Evolutionary conservation across 768 basidiomycete genomes (phyloP).

Genomic region (Mycena haematopus): DNA sequence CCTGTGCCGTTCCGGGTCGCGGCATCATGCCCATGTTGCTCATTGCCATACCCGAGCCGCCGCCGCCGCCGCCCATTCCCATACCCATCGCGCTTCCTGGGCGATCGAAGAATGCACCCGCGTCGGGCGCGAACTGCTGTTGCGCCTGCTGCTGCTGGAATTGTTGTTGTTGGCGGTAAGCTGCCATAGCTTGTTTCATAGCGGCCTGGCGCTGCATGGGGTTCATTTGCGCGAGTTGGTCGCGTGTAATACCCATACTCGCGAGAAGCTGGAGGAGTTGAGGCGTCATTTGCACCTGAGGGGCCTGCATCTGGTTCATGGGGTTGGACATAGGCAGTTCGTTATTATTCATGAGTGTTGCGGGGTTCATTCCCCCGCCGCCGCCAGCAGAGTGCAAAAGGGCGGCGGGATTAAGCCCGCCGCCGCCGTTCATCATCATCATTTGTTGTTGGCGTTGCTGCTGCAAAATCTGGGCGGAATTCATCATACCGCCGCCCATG

Average conservation of each 20-base stretch:
- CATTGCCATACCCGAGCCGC: conserved; percentile 12
- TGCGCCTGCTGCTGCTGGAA: conserved; percentile 20
- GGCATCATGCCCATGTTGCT: conserved; percentile 18
- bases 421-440: conserved; percentile 25
- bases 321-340: conserved; percentile 7
- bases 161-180: conserved; percentile 19
- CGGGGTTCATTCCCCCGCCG: conserved; percentile 15
- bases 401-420: conserved; percentile 20
- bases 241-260: conserved; percentile 28
- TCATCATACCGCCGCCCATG: conserved; percentile 13
- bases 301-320: conserved; percentile 15
- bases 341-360: conserved; percentile 17
- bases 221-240: conserved; percentile 17
- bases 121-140: conserved; percentile 17
- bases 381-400: conserved; percentile 12
- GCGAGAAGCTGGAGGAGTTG: conserved; percentile 9
- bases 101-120: conserved; percentile 9
- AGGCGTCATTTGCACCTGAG: conserved; percentile 10
- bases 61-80: conserved; percentile 20
- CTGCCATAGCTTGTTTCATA: conserved; percentile 10
- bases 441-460: conserved; percentile 19
- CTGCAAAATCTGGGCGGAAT: conserved; percentile 25
- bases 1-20: conserved; percentile 24
- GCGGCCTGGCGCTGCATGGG: conserved; percentile 17
- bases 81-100: conserved; percentile 27